phyloP scores from a whole-genome alignment of 208 protist species.

The Angomonas desouzai region DNA sequence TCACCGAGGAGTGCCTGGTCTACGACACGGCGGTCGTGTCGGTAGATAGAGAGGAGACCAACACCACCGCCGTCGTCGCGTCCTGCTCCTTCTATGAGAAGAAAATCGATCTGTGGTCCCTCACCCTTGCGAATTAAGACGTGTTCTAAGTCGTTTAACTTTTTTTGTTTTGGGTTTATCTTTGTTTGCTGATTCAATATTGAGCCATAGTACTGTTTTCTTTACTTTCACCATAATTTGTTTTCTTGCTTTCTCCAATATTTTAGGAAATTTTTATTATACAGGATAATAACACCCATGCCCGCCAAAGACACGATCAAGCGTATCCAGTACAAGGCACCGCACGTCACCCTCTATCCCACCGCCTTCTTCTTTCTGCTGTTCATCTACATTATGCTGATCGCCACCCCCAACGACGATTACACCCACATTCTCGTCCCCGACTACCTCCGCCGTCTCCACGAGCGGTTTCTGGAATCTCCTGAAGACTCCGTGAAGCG shows the following conservation, averaged over 20 bases:
- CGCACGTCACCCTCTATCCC: neutral
- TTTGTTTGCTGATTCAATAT: neutral
- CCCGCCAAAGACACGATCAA: neutral
- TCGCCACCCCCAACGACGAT: neutral
- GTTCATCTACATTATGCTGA: slow-evolving; percentile 10
- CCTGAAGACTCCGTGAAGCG: neutral
- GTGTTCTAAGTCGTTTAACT: neutral
- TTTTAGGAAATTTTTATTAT: neutral
- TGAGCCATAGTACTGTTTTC: neutral
- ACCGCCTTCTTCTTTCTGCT: slow-evolving; percentile 1
- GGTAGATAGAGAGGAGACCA: neutral
- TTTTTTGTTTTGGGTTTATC: neutral
- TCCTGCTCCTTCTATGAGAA: slow-evolving; percentile 83
- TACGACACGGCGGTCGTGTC: slow-evolving; percentile 70
- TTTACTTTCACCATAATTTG: neutral
- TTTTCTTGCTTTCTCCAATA: slow-evolving; percentile 1
- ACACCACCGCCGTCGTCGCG: slow-evolving; percentile 23
- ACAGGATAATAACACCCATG: slow-evolving; percentile 1
- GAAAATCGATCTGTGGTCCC: slow-evolving; percentile 51
- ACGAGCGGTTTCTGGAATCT: neutral
- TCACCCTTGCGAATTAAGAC: slow-evolving; percentile 12
- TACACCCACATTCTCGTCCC: neutral
- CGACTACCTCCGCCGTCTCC: neutral
- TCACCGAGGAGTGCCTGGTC: slow-evolving; percentile 45
- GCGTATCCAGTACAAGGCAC: neutral